Base-by-base conservation (phyloP, 768 basidiomycete species). In the Botryobasidium botryosum region DNA sequence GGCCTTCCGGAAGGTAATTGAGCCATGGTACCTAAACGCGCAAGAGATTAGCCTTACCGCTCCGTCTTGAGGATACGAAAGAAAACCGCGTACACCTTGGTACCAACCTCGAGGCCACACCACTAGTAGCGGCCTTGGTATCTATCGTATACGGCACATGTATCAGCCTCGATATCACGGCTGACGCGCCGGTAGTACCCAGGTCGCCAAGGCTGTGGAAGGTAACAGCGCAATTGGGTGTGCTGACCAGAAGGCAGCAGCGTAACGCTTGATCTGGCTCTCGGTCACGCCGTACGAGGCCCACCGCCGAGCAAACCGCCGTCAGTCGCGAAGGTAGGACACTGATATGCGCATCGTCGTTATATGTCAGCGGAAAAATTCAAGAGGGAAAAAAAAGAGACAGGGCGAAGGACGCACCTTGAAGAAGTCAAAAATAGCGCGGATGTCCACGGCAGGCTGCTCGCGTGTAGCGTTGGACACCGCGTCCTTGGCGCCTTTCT, bases 161-260 rank as follows among this genome's bases (percentile, higher is more conserved):
- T 88, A 60, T 86, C 87, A 49, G 86, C 90, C 68, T 92, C 88
- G 41, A 91, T 85, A 56, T 90, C 86, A 49, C 69, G 63, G 62
- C 70, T 81, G 60, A 94, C 88, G 50, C 81, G 81, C 75, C 97
- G 92, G 73, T 96, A 97, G 74, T 97, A 99, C 63, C 81, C 85
- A 48, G 91, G 74, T 92, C 96, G 70, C 84, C 81, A 59, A 96
- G 75, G 53, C 81, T 87, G 65, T 96, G 90, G 48, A 96, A 53
- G 58, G 91, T 87, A 61, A 96, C 75, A 50, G 90, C 80, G 63
- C 90, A 92, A 61, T 96, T 86, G 27, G 90, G 86, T 32, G 91
- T 90, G 59, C 84, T 88, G 76, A 97, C 56, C 91, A 92, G 55
- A 84, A 60, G 43, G 90, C 92, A 54, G 82, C 73, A 45, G 87